phyloP scores from a whole-genome alignment of 163 green algal species.

The Volvox carteri region DNA sequence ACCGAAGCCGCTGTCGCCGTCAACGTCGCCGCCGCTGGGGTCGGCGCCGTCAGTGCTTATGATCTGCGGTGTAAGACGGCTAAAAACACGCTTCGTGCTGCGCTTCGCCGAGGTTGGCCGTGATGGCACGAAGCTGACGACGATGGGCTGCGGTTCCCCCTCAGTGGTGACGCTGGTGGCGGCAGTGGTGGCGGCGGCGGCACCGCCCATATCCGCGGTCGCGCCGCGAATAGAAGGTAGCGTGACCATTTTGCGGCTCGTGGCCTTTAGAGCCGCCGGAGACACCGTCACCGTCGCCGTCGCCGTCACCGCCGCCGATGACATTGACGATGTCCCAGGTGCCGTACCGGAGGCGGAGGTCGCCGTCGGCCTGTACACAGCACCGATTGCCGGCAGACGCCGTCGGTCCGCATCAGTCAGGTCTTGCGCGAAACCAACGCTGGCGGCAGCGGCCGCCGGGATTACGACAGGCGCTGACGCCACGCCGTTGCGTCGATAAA shows the following conservation, averaged over 20 bases:
- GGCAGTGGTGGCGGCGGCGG: not conserved
- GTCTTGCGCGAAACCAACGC: not conserved
- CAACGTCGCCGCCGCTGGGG: not conserved
- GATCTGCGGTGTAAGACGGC: too few species aligned
- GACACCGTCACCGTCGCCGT: too few species aligned
- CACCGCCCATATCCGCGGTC: not conserved
- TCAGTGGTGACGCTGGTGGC: not conserved
- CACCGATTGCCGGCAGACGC: not conserved
- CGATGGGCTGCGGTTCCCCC: slow-evolving; percentile 1
- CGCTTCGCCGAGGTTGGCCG: too few species aligned
- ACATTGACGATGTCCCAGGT: not conserved
- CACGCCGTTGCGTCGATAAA: not conserved
- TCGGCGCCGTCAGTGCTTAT: not conserved
- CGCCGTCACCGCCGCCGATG: not conserved
- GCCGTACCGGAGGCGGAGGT: not conserved
- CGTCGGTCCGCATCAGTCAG: not conserved
- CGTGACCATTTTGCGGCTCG: not conserved
- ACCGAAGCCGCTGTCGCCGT: not conserved
- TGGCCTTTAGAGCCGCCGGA: not conserved
- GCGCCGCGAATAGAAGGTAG: not conserved
- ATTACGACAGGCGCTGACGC: not conserved
- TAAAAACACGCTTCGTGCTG: not conserved
- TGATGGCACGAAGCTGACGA: slow-evolving; percentile 17
- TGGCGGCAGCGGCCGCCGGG: not conserved
- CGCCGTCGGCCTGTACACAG: not conserved